Percentiles rank a stretch among this genome's conserved stretches.
Evolutionary conservation across 2,329 filamentous ascomycete genomes (phyloP).

Genomic region (Torrubiella hemipterigena): DNA sequence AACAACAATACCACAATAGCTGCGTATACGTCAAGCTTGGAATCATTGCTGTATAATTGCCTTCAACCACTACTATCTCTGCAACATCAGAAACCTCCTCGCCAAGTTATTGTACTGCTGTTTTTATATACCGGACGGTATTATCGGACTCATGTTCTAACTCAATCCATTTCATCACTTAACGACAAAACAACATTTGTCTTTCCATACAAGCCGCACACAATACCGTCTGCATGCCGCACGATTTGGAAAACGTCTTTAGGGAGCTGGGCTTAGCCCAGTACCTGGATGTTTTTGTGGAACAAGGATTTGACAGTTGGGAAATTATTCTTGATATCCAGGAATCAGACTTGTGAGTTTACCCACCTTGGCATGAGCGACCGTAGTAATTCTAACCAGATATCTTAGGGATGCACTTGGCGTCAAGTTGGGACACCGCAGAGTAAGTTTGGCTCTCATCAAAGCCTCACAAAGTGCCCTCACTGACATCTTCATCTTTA

Average conservation of each 20-base stretch:
- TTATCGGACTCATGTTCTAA: too few species aligned
- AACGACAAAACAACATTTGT: slow-evolving; percentile 5
- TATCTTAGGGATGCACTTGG: slow-evolving; percentile 52
- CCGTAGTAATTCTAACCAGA: neutral
- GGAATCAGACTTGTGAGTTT: slow-evolving; percentile 64
- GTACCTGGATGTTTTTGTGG: slow-evolving; percentile 60
- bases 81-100: too few species aligned
- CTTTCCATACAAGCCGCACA: too few species aligned
- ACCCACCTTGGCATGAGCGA: neutral
- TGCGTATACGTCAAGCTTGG: too few species aligned
- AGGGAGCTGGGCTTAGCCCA: slow-evolving; percentile 67
- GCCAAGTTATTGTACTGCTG: too few species aligned
- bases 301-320: slow-evolving; percentile 79
- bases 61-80: too few species aligned
- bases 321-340: slow-evolving; percentile 75
- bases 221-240: slow-evolving; percentile 34
- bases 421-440: slow-evolving; percentile 70
- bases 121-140: too few species aligned
- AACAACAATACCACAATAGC: too few species aligned
- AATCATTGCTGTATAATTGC: too few species aligned
- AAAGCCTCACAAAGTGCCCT: slow-evolving; percentile 7
- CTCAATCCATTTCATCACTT: too few species aligned
- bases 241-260: slow-evolving; percentile 52
- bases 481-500: slow-evolving; percentile 24
- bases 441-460: slow-evolving; percentile 39